These are phyloP conservation scores for Agaricales sp. DNA, from an alignment of 1,284 basidiomycete species.

Conservation along the genomic window DNA sequence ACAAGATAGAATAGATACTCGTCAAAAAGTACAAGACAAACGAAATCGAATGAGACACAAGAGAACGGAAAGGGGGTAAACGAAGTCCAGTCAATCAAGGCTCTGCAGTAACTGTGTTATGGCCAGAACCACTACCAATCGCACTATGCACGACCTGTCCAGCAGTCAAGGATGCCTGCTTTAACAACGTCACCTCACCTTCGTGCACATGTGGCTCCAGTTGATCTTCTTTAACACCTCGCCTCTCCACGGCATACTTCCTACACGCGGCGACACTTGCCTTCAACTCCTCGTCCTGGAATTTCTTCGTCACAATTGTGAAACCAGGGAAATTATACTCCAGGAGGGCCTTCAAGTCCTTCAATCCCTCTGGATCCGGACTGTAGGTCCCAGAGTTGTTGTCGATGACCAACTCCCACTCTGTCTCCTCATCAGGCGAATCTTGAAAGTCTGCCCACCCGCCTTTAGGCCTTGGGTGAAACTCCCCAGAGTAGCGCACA, in stretches of 20 bases:
- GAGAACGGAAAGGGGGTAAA: too few species aligned
- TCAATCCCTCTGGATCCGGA: conserved; percentile 48
- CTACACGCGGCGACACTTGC: conserved; percentile 55
- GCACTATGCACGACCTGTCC: too few species aligned
- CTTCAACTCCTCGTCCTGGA: conserved; percentile 46
- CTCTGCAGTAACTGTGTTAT: too few species aligned
- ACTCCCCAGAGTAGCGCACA: conserved; percentile 68
- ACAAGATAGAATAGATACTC: too few species aligned
- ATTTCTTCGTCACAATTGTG: conserved; percentile 41
- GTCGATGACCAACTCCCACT: conserved; percentile 69
- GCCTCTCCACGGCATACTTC: conserved; percentile 44
- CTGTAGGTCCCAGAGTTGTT: conserved; percentile 72
- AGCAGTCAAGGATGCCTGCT: not conserved
- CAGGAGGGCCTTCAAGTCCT: conserved; percentile 41
- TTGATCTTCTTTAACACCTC: conserved; percentile 47
- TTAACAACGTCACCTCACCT: not conserved
- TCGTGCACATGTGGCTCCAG: conserved; percentile 34
- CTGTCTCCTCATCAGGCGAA: conserved; percentile 37
- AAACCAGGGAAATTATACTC: conserved; percentile 66
- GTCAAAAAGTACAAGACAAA: too few species aligned
- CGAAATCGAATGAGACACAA: too few species aligned
- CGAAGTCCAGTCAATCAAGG: too few species aligned
- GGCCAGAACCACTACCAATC: too few species aligned
- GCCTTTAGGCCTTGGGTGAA: conserved; percentile 61
- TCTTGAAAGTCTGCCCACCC: conserved; percentile 53